A percentile compares a stretch with the other conserved stretches of the same genome.
Evolutionary conservation across 2,329 filamentous ascomycete genomes (phyloP).

Genomic region (Colletotrichum graminicola): DNA sequence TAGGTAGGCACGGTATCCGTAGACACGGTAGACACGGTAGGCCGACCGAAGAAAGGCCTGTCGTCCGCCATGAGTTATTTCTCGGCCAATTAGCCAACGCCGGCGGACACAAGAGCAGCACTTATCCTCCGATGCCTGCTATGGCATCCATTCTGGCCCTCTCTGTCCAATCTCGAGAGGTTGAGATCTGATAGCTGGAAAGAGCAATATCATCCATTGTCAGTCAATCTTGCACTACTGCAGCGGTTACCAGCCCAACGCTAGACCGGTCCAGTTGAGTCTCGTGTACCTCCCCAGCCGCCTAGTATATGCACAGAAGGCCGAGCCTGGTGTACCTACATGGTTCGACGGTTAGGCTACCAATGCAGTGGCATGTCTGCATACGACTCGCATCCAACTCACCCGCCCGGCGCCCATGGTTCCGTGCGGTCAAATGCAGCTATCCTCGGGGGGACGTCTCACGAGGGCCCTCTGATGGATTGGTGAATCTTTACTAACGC

Average conservation of each 20-base stretch:
- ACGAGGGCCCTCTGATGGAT: constrained; percentile 3
- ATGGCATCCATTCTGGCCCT: constrained; percentile 22
- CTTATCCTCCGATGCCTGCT: not conserved
- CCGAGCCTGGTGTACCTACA: constrained; percentile 25
- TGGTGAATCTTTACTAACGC: not conserved
- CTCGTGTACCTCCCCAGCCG: constrained; percentile 28
- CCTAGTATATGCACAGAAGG: constrained; percentile 32
- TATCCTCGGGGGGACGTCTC: constrained; percentile 13
- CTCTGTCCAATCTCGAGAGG: not conserved
- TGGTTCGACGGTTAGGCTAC: constrained; percentile 34
- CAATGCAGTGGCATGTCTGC: constrained; percentile 34
- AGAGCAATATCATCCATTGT: not conserved
- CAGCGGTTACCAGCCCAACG: not conserved
- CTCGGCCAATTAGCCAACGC: constrained; percentile 7
- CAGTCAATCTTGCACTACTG: not conserved
- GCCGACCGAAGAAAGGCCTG: not conserved
- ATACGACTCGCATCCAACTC: constrained; percentile 25
- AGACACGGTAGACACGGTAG: too few species aligned
- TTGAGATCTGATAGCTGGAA: constrained; percentile 3
- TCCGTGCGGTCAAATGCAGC: constrained; percentile 25
- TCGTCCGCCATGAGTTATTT: not conserved
- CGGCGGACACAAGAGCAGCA: not conserved
- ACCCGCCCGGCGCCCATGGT: constrained; percentile 26
- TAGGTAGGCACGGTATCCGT: not conserved
- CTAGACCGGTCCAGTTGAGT: constrained; percentile 16